Base-by-base conservation (phyloP, 768 basidiomycete genomes). In the Mycena sanguinolenta region DNA sequence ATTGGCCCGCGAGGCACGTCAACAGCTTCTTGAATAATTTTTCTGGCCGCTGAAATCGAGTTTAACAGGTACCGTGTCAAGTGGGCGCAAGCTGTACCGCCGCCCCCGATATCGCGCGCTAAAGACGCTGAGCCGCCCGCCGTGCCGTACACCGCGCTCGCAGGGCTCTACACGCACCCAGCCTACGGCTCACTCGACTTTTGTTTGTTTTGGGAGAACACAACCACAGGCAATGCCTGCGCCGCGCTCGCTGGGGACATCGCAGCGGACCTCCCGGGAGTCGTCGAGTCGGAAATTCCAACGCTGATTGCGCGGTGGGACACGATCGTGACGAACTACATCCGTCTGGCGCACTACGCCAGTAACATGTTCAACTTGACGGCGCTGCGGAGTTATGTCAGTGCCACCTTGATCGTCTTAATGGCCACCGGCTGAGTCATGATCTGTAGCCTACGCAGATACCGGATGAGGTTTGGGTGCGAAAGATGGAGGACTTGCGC, bases 151-250 rank as follows among this genome's bases (percentile, higher is more conserved):
- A 25, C 53, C 10, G 65, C 64, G 1, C 67, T 79, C n/a, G 72
- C 73, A 0, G 79, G 79, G 4, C 59, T 19, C 3, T 80, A 78
- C 61, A 50, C 57, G 4, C 74, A 80, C 67, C 54, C 27, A 0
- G 77, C 77, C 3, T 80, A 79, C 58, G 76, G 75, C 1, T 52
- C 61, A 1, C 39, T 78, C 42, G 75, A 77, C 28, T 74, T 79
- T 25, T 79, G 78, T 58, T 65, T 76, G 39, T 55, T 73, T 27
- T 44, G 44, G n/a, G 54, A 59, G 52, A 55, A 71, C 16, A 16
- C 32, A 4, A 54, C 54, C 13, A 58, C 52, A 10, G 58, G 23
- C 4, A 17, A 13, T 14, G 50, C 42, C 14, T 32, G 65, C 8
- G 75, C 74, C 63, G 42, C 36, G 7, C 55, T 28, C 14, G 32